A percentile compares a stretch with the other conserved stretches of the same genome.
These are phyloP conservation scores for Cutaneotrichosporon sp. DNA, from an alignment of 1,284 basidiomycete genomes.

Conservation along the genomic window DNA sequence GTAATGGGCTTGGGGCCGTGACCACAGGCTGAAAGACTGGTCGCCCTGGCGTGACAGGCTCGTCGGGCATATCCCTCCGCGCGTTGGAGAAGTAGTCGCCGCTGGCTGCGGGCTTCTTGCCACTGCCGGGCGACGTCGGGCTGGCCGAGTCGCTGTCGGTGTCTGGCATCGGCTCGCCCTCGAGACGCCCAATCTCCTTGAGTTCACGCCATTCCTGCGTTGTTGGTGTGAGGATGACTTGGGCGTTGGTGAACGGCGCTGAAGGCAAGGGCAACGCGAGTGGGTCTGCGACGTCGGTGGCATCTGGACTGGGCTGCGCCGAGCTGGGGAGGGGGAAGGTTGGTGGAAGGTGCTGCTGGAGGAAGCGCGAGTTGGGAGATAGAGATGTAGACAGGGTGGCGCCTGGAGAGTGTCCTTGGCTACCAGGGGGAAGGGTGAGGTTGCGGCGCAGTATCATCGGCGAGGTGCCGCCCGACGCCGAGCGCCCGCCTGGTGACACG, in stretches of 20 bases:
- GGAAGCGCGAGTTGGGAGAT: slow-evolving; percentile 48
- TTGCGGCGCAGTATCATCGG: slow-evolving; percentile 25
- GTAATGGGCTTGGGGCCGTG: slow-evolving; percentile 10
- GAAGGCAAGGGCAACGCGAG: not conserved
- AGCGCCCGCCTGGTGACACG: slow-evolving; percentile 11
- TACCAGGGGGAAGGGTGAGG: slow-evolving; percentile 29
- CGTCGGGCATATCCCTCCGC: not conserved
- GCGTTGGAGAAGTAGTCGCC: slow-evolving; percentile 14
- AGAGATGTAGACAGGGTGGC: slow-evolving; percentile 31
- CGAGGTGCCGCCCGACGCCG: slow-evolving; percentile 17
- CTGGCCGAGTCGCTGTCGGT: slow-evolving; percentile 17
- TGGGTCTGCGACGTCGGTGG: not conserved
- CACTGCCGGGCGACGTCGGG: not conserved
- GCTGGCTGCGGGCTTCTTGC: not conserved
- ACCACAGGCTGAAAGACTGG: slow-evolving; percentile 12
- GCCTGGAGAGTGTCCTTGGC: slow-evolving; percentile 19
- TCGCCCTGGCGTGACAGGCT: not conserved
- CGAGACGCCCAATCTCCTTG: slow-evolving; percentile 29
- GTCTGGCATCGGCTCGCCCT: slow-evolving; percentile 19
- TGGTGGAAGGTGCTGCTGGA: slow-evolving; percentile 48
- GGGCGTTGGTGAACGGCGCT: slow-evolving; percentile 17
- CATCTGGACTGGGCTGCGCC: slow-evolving; percentile 7
- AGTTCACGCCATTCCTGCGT: slow-evolving; percentile 55
- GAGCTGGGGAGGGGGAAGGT: slow-evolving; percentile 33
- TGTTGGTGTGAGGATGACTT: slow-evolving; percentile 55